Conservation (phyloP, 176 grass and related monocot species). For the Aegilops speltoides region DNA sequence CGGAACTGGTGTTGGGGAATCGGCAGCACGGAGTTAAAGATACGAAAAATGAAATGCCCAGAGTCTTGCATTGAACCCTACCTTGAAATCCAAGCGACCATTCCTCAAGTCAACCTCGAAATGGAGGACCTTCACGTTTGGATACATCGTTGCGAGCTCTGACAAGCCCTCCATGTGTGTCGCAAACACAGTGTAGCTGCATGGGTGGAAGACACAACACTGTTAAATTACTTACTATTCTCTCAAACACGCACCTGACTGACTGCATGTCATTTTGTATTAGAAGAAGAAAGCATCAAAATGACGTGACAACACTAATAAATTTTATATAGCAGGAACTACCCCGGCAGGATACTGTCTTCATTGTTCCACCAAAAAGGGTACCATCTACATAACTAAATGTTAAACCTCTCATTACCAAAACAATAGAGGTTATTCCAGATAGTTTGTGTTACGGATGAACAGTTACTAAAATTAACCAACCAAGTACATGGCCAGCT, state of each 20-base stretch:
- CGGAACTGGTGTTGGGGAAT: slow-evolving; percentile 42
- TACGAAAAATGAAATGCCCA: slow-evolving; percentile 8
- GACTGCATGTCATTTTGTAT: background rate
- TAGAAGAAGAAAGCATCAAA: background rate
- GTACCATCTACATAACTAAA: background rate
- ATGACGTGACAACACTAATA: background rate
- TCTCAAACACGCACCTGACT: background rate
- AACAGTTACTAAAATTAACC: background rate
- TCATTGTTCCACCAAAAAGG: background rate
- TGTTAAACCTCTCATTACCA: background rate
- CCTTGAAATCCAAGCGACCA: slow-evolving; percentile 91
- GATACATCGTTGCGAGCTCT: slow-evolving; percentile 88
- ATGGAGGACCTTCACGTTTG: slow-evolving; percentile 96
- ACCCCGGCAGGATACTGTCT: background rate
- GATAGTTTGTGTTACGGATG: background rate
- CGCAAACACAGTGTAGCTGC: slow-evolving; percentile 88
- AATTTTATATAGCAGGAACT: background rate
- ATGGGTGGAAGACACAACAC: slow-evolving; percentile 4
- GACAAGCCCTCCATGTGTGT: slow-evolving; percentile 93
- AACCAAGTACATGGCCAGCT: background rate
- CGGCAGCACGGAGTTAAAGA: background rate
- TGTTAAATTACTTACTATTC: background rate
- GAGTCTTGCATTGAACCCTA: background rate
- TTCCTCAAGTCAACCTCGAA: slow-evolving; percentile 88
- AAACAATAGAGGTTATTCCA: background rate